A percentile compares a stretch with the other conserved stretches of the same genome.
Conservation (phyloP, 2,329 filamentous ascomycete species). For the Pezicula rhizophila region DNA sequence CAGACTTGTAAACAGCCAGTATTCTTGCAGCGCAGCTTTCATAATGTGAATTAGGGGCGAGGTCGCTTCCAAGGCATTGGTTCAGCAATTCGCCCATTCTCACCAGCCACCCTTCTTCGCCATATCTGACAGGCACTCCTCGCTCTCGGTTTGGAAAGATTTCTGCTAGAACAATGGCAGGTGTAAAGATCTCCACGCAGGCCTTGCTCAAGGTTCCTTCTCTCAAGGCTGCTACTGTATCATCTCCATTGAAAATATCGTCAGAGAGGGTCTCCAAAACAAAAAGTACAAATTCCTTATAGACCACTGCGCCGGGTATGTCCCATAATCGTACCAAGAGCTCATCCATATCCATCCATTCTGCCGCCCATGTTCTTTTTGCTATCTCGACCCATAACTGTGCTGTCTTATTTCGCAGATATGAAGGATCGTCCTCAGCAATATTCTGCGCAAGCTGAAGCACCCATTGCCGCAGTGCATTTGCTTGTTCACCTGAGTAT, state of each 20-base stretch:
- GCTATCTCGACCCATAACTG: slow-evolving; percentile 93
- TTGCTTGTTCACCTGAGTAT: slow-evolving; percentile 62
- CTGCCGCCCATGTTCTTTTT: slow-evolving; percentile 85
- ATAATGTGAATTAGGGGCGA: slow-evolving; percentile 60
- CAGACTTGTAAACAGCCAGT: slow-evolving; percentile 69
- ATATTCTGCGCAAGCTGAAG: slow-evolving; percentile 70
- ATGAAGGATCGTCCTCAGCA: slow-evolving; percentile 66
- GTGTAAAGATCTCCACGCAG: slow-evolving; percentile 90
- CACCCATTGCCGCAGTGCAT: slow-evolving; percentile 68
- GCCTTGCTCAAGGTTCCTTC: slow-evolving; percentile 81
- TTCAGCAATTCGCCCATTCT: slow-evolving; percentile 70
- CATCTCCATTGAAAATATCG: slow-evolving; percentile 88
- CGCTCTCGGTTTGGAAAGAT: slow-evolving; percentile 67
- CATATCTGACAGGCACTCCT: slow-evolving; percentile 61
- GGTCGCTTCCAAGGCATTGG: slow-evolving; percentile 62
- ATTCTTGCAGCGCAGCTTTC: slow-evolving; percentile 69
- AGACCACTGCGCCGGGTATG: slow-evolving; percentile 50
- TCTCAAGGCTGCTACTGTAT: slow-evolving; percentile 75
- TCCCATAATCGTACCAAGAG: slow-evolving; percentile 81
- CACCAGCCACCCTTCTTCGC: slow-evolving; percentile 80
- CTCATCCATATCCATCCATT: slow-evolving; percentile 93
- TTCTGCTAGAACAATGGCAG: slow-evolving; percentile 66
- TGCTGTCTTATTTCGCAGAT: slow-evolving; percentile 87
- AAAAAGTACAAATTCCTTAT: slow-evolving; percentile 81
- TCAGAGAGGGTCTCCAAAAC: slow-evolving; percentile 90